Evolutionary conservation across 129 eudicot species (phyloP).

Genomic region (Kitagawia praeruptora): DNA sequence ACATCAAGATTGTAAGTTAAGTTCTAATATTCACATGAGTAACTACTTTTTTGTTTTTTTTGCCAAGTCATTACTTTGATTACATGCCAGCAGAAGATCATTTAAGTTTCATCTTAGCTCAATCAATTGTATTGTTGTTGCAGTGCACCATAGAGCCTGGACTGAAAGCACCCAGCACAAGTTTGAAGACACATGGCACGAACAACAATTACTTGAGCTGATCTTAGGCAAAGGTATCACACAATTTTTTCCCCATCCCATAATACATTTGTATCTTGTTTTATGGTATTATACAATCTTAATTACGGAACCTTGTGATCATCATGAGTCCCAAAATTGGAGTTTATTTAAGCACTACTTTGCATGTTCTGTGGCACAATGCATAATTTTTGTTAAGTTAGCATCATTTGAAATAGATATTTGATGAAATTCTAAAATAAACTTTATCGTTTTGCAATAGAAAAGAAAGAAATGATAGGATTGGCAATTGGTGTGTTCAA

Average conservation of each 20-base stretch:
- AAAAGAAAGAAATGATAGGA: constrained; percentile 85
- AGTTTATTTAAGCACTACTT: neutral
- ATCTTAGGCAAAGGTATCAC: constrained; percentile 82
- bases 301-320: neutral
- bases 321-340: neutral
- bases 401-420: neutral
- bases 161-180: constrained; percentile 90
- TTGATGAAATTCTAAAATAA: neutral
- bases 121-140: constrained; percentile 19
- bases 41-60: neutral
- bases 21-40: neutral
- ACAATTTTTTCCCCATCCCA: neutral
- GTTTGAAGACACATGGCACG: constrained; percentile 98
- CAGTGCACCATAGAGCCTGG: constrained; percentile 98
- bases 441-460: constrained; percentile 32
- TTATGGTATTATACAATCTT: neutral
- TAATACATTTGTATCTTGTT: neutral
- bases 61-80: neutral
- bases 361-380: neutral
- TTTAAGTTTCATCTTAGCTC: neutral
- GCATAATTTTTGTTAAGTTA: neutral
- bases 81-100: neutral
- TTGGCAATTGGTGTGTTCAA: constrained; percentile 67
- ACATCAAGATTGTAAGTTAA: neutral
- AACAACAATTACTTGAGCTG: constrained; percentile 69